Base-by-base conservation (phyloP, 805 yeast species). In the Metschnikowia peoriensis region DNA sequence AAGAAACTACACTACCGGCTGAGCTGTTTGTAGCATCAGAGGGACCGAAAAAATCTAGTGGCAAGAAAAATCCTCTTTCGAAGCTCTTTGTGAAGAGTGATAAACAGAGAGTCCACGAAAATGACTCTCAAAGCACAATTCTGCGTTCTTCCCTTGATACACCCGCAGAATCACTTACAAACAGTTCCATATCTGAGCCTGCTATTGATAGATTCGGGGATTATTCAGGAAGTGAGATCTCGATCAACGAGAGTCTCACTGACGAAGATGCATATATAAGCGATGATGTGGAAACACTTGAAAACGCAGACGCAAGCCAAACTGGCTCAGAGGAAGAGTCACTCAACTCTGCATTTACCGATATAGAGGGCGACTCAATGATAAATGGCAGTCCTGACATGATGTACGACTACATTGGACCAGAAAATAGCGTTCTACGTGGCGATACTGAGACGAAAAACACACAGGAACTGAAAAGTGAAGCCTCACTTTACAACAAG, bases 321-420 rank as follows among this genome's bases (percentile, higher is more conserved):
- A 16, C 35, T 7, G 38, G 42, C 12, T 29, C 53, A 14, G 63
- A 65, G 10, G 70, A 64, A 15, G 58, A 56, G 4, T 66, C 72
- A 0, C 64, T 67, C 7, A 79, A 75, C 44, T 73, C 78, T 1
- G 77, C 76, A 12, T 73, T 75, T 52, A 75, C 78, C 0, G 79
- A 75, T 45, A 69, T 73, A 10, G 79, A 75, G 46, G 66, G 67
- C 5, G 75, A 69, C 38, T 72, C 76, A 2, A 61, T 71, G n/a
- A 55, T 68, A 35, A 72, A 62, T 66, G 12, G 68, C 68, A 9
- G 54, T 28, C 46, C 52, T 16, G 41, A 46, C 29, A 46, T 57
- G 47, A 52, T 60, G 58, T 58, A 60, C 28, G 59, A 60, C 37
- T 58, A 60, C 42, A 52, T 60, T n/a, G 60, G 54, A 5, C 61